Percentiles rank a stretch among this genome's conserved stretches.
Evolutionary conservation across 495 filamentous ascomycete species (phyloP).

Genomic region (Thozetella sp.): DNA sequence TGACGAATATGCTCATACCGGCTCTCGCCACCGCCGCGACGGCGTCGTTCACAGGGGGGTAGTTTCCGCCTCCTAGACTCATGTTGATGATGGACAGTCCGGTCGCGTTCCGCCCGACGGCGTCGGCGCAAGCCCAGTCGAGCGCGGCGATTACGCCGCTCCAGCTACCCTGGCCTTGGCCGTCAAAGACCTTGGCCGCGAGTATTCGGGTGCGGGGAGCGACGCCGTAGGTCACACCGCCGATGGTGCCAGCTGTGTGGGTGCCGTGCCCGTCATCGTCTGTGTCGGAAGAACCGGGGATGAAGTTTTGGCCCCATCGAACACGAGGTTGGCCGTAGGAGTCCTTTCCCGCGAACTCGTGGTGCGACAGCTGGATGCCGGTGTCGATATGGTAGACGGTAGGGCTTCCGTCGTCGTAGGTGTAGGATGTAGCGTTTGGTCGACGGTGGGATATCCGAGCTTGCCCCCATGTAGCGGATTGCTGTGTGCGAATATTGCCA

Average conservation of each 20-base stretch:
- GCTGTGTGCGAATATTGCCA: neutral
- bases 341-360: neutral
- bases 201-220: slow-evolving; percentile 65
- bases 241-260: slow-evolving; percentile 67
- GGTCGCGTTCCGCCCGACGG: slow-evolving; percentile 28
- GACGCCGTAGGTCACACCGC: slow-evolving; percentile 61
- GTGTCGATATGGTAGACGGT: slow-evolving; percentile 1
- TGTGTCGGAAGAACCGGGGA: slow-evolving; percentile 24
- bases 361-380: neutral
- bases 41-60: slow-evolving; percentile 46
- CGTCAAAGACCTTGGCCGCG: slow-evolving; percentile 68
- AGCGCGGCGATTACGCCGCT: slow-evolving; percentile 54
- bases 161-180: slow-evolving; percentile 38
- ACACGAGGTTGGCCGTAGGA: neutral
- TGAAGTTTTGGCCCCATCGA: slow-evolving; percentile 34
- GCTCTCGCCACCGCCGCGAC: slow-evolving; percentile 38
- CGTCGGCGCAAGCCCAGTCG: slow-evolving; percentile 47
- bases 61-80: slow-evolving; percentile 48
- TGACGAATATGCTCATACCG: slow-evolving; percentile 49
- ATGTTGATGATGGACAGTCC: slow-evolving; percentile 45
- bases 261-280: slow-evolving; percentile 58
- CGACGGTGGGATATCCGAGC: neutral
- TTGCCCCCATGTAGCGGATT: neutral
- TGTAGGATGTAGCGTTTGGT: neutral
- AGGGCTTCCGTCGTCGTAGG: slow-evolving; percentile 1